Percentiles rank a stretch among this genome's conserved stretches.
Conservation (phyloP, 768 basidiomycete species). For the Austroboletus festivus region DNA sequence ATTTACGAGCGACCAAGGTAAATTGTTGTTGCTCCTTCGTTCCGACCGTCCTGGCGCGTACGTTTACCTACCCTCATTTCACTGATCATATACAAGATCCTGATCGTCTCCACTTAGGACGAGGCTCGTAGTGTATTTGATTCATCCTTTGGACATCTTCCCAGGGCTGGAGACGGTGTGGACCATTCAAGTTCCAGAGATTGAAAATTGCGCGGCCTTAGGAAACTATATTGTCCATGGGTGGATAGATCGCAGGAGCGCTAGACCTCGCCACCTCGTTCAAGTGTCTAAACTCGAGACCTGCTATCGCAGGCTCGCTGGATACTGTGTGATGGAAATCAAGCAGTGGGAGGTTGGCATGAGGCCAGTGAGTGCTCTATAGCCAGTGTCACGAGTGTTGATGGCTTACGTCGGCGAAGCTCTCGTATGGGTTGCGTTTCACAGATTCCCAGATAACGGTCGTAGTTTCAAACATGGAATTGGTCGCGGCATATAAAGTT, state of each 20-base stretch:
- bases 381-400: background rate
- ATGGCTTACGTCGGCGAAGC: background rate
- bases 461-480: background rate
- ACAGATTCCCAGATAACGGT: constrained; percentile 8
- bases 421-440: constrained; percentile 7
- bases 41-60: constrained; percentile 1
- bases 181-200: background rate
- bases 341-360: background rate
- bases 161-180: constrained; percentile 1
- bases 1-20: background rate
- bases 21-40: constrained; percentile 2
- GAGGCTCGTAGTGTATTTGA: constrained; percentile 1
- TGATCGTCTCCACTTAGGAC: background rate
- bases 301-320: background rate
- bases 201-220: constrained; percentile 1
- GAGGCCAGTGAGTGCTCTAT: background rate
- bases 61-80: background rate
- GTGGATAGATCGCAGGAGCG: constrained; percentile 3
- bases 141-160: background rate
- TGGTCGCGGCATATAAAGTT: constrained; percentile 6
- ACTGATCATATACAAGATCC: background rate
- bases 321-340: background rate
- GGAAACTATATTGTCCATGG: constrained; percentile 9
- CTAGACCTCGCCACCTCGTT: background rate
- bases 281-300: constrained; percentile 1